A percentile compares a stretch with the other conserved stretches of the same genome.
phyloP scores from a whole-genome alignment of 1,139 yeast species.

The Pichia sp. region DNA sequence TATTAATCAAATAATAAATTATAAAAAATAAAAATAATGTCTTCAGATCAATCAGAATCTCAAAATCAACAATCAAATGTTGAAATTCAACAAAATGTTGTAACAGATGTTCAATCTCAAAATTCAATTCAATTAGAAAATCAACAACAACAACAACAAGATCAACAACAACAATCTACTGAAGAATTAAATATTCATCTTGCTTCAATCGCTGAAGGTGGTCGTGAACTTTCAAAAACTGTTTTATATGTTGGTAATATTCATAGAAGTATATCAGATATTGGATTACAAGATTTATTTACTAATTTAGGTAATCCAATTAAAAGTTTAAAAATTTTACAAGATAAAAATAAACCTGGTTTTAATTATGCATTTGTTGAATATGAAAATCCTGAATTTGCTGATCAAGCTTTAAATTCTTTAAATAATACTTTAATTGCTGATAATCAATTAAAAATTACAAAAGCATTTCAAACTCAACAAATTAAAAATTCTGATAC shows the following conservation, averaged over 20 bases:
- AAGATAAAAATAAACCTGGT: constrained; percentile 69
- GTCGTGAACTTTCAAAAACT: constrained; percentile 68
- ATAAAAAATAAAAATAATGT: background rate
- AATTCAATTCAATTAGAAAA: too few species aligned
- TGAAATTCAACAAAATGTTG: constrained; percentile 14
- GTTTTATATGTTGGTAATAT: constrained; percentile 76
- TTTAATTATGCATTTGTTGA: constrained; percentile 84
- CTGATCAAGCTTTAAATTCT: constrained; percentile 55
- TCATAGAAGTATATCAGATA: constrained; percentile 61
- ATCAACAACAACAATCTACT: background rate
- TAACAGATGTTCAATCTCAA: constrained; percentile 7
- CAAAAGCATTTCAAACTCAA: constrained; percentile 81
- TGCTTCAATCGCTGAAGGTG: constrained; percentile 73
- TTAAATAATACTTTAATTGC: constrained; percentile 51
- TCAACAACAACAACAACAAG: too few species aligned
- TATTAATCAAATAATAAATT: background rate
- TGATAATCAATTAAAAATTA: constrained; percentile 53
- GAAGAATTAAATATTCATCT: constrained; percentile 31
- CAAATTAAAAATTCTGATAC: constrained; percentile 49
- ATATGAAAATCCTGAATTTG: constrained; percentile 52
- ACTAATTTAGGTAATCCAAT: constrained; percentile 51
- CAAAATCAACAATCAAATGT: constrained; percentile 2
- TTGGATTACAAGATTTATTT: constrained; percentile 53
- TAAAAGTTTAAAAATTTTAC: constrained; percentile 58
- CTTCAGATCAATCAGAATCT: constrained; percentile 4